phyloP scores from a whole-genome alignment of 345 rosid species.

The Melaleuca alternifolia region DNA sequence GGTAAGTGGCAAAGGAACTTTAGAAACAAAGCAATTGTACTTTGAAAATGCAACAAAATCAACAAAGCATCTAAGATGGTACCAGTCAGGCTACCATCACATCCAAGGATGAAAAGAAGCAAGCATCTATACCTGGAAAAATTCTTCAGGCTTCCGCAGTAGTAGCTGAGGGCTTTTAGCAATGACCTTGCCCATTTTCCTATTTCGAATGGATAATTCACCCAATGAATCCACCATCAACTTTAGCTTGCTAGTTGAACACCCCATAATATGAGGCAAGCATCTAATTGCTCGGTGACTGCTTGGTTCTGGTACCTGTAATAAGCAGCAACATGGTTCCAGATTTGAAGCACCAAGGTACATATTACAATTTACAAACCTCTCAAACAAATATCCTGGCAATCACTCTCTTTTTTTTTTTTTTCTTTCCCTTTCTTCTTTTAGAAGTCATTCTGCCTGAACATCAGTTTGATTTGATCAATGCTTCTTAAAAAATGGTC shows the following conservation, averaged over 20 bases:
- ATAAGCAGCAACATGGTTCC: not conserved
- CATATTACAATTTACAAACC: not conserved
- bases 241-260: conserved; percentile 57
- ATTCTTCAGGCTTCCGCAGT: conserved; percentile 58
- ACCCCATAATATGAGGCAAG: conserved; percentile 79
- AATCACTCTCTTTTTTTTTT: not conserved
- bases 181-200: conserved; percentile 59
- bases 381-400: not conserved
- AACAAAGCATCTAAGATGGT: not conserved
- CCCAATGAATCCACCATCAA: conserved; percentile 47
- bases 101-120: not conserved
- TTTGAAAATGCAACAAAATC: not conserved
- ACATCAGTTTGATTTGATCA: not conserved
- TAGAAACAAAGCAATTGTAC: not conserved
- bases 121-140: conserved; percentile 34
- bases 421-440: not conserved
- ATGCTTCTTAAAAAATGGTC: not conserved
- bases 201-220: conserved; percentile 40
- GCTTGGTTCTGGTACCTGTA: conserved; percentile 43
- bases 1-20: not conserved
- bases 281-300: conserved; percentile 52
- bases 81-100: not conserved
- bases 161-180: conserved; percentile 78
- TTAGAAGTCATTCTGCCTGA: not conserved
- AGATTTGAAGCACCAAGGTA: not conserved